Percentiles rank a stretch among this genome's conserved stretches.
Conservation (phyloP, 1,139 yeast genomes). For the Sugiyamaella xylanicola region DNA sequence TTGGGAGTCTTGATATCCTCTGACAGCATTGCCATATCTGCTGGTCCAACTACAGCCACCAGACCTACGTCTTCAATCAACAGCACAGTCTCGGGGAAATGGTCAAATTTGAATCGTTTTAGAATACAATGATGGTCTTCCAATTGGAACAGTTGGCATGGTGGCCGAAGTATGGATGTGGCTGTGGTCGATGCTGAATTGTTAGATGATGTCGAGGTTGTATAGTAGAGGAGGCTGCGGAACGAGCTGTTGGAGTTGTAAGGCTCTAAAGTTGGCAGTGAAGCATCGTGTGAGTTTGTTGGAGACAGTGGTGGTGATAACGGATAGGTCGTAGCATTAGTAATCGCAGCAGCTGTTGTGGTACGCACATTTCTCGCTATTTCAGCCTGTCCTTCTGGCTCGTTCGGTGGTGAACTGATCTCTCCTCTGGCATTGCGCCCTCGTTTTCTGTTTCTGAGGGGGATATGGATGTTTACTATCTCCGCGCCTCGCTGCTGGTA, state of each 20-base stretch:
- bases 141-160: slow-evolving; percentile 11
- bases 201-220: slow-evolving; percentile 9
- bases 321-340: not conserved
- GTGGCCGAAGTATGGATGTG: slow-evolving; percentile 10
- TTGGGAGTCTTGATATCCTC: slow-evolving; percentile 15
- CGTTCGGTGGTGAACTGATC: not conserved
- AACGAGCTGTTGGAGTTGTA: slow-evolving; percentile 8
- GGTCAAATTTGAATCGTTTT: slow-evolving; percentile 13
- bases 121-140: slow-evolving; percentile 15
- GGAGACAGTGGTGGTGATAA: slow-evolving; percentile 6
- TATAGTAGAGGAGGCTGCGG: slow-evolving; percentile 7
- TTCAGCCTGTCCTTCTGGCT: not conserved
- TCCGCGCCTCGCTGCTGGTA: slow-evolving; percentile 16
- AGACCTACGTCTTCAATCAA: slow-evolving; percentile 11
- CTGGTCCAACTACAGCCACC: slow-evolving; percentile 15
- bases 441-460: slow-evolving; percentile 6
- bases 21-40: slow-evolving; percentile 14
- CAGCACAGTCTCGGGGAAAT: slow-evolving; percentile 17
- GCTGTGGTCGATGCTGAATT: slow-evolving; percentile 11
- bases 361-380: not conserved
- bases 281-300: slow-evolving; percentile 2
- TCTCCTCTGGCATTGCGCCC: not conserved
- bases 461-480: slow-evolving; percentile 9
- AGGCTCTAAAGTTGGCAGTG: slow-evolving; percentile 8
- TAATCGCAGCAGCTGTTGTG: not conserved